Percentiles rank a stretch among this genome's conserved stretches.
Conservation (phyloP, 495 filamentous ascomycete species). For the Oidiodendron maius region DNA sequence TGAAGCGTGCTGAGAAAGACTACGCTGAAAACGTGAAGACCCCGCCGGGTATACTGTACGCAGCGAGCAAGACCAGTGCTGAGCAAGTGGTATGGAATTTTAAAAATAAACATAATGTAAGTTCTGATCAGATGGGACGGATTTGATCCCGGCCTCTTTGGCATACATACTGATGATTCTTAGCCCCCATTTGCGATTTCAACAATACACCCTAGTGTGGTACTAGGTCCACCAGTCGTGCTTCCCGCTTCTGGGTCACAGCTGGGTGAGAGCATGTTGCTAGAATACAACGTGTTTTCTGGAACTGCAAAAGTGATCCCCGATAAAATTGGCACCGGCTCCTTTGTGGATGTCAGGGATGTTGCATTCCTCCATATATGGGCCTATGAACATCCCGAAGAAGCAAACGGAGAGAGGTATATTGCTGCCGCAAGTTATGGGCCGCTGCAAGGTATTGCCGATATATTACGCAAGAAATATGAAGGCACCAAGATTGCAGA, state of each 20-base stretch:
- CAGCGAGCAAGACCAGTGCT: slow-evolving; percentile 21
- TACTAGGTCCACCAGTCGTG: slow-evolving; percentile 22
- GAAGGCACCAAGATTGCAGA: slow-evolving; percentile 24
- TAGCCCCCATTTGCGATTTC: slow-evolving; percentile 22
- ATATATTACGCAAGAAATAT: slow-evolving; percentile 30
- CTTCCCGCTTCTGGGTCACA: slow-evolving; percentile 11
- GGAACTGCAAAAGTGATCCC: slow-evolving; percentile 11
- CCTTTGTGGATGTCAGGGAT: slow-evolving; percentile 38
- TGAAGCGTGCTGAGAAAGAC: slow-evolving; percentile 8
- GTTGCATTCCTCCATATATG: slow-evolving; percentile 34
- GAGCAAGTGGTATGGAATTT: slow-evolving; percentile 24
- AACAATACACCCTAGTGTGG: slow-evolving; percentile 21
- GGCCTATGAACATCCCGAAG: slow-evolving; percentile 27
- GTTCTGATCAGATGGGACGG: too few species aligned
- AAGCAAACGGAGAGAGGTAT: slow-evolving; percentile 32
- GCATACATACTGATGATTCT: slow-evolving; percentile 3
- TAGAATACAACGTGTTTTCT: slow-evolving; percentile 18
- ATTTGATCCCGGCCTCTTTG: too few species aligned
- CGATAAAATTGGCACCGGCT: slow-evolving; percentile 18
- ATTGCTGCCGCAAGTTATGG: slow-evolving; percentile 21
- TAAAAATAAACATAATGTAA: slow-evolving; percentile 17
- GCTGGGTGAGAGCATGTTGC: slow-evolving; percentile 22
- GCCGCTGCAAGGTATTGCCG: slow-evolving; percentile 31
- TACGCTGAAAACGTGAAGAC: slow-evolving; percentile 3
- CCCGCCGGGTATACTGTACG: slow-evolving; percentile 16